Conservation (phyloP, 2,329 filamentous ascomycete genomes). For the Allantophomopsis cytisporea region DNA sequence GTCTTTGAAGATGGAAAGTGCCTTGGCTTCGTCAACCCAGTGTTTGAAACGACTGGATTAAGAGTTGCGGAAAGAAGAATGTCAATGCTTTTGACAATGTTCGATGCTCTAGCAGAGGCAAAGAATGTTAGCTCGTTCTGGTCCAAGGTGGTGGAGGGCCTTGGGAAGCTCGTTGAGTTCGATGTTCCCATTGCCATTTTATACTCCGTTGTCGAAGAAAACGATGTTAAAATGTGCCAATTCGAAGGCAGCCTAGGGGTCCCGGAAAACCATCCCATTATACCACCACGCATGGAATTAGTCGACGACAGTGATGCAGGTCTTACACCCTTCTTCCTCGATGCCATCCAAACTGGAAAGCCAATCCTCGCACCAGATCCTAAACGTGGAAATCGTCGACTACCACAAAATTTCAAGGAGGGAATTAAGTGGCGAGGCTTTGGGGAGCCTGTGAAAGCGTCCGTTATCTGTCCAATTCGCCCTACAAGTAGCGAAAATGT, state of each 20-base stretch:
- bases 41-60: conserved; percentile 31
- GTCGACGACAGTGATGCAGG: conserved; percentile 20
- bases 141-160: conserved; percentile 27
- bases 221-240: conserved; percentile 21
- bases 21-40: conserved; percentile 31
- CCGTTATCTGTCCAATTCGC: conserved; percentile 64
- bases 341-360: conserved; percentile 14
- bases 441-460: conserved; percentile 49
- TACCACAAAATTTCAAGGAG: not conserved
- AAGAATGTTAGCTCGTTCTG: conserved; percentile 33
- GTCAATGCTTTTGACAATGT: conserved; percentile 34
- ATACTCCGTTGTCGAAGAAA: conserved; percentile 32
- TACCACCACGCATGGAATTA: conserved; percentile 23
- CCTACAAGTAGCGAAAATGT: conserved; percentile 56
- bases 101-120: conserved; percentile 27
- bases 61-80: conserved; percentile 33
- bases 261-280: conserved; percentile 27
- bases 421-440: conserved; percentile 30
- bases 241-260: conserved; percentile 27
- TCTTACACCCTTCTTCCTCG: not conserved
- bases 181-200: conserved; percentile 37
- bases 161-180: conserved; percentile 26
- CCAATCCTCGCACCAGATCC: conserved; percentile 19
- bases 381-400: conserved; percentile 17
- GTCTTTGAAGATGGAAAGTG: conserved; percentile 27